These are phyloP conservation scores for Didymella keratinophila DNA, from an alignment of 2,329 filamentous ascomycete genomes.

Conservation along the genomic window DNA sequence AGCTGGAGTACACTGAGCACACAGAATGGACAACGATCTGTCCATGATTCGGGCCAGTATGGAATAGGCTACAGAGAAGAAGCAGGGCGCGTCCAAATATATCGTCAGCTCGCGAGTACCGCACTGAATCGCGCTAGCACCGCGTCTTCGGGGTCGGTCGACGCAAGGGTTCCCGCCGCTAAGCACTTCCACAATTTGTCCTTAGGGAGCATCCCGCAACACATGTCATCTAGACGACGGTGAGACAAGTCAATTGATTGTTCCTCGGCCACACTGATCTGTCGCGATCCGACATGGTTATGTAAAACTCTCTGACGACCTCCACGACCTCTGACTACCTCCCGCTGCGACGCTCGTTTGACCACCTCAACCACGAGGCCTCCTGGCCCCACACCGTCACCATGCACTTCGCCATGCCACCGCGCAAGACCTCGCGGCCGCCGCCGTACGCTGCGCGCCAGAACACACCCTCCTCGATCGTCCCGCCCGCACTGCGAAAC, in stretches of 20 bases:
- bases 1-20: not conserved
- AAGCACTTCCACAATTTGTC: conserved; percentile 16
- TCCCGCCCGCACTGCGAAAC: conserved; percentile 57
- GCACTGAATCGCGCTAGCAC: conserved; percentile 6
- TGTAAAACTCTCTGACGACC: conserved; percentile 12
- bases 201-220: conserved; percentile 5
- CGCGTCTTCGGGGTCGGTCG: not conserved
- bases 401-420: conserved; percentile 89
- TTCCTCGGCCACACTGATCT: not conserved
- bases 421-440: conserved; percentile 81
- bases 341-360: conserved; percentile 10
- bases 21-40: no score
- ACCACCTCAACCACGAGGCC: conserved; percentile 13
- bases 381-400: conserved; percentile 25
- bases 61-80: no score
- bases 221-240: conserved; percentile 15
- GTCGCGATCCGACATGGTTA: conserved; percentile 25
- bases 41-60: no score
- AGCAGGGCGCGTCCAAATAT: not conserved
- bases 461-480: conserved; percentile 25
- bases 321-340: conserved; percentile 1
- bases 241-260: conserved; percentile 9
- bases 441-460: conserved; percentile 71
- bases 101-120: conserved; percentile 14
- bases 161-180: conserved; percentile 18